phyloP scores from a whole-genome alignment of 257 asterid species.

The Craterostigma plantagineum region DNA sequence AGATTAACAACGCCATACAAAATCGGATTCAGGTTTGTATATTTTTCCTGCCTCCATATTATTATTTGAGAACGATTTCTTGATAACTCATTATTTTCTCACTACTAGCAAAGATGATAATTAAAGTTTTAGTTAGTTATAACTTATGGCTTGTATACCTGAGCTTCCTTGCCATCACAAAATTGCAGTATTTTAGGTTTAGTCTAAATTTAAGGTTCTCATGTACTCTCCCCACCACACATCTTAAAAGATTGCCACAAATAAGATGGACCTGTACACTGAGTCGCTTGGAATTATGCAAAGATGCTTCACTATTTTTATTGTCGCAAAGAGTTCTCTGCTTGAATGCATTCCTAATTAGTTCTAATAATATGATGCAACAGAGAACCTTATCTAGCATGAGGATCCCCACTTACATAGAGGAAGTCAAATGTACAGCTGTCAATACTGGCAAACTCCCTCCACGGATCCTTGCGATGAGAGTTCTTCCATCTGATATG shows the following conservation, averaged over 20 bases:
- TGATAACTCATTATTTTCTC: constrained; percentile 4
- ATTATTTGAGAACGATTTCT: background rate
- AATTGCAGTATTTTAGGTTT: too few relatives aligned
- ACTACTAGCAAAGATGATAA: background rate
- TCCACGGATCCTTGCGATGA: constrained; percentile 74
- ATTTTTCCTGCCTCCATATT: background rate
- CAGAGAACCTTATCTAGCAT: constrained; percentile 66
- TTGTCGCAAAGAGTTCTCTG: background rate
- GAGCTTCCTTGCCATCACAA: too few relatives aligned
- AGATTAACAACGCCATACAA: constrained; percentile 32
- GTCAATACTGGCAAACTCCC: constrained; percentile 77
- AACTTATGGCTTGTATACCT: too few relatives aligned
- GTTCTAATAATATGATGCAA: constrained; percentile 10
- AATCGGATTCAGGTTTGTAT: constrained; percentile 61
- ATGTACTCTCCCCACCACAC: too few relatives aligned
- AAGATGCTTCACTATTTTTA: too few relatives aligned
- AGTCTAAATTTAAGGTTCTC: too few relatives aligned
- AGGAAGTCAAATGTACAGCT: constrained; percentile 67
- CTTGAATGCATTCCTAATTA: constrained; percentile 10
- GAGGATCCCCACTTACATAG: constrained; percentile 72
- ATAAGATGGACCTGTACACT: too few relatives aligned
- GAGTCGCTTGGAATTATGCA: too few relatives aligned
- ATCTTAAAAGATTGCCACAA: too few relatives aligned
- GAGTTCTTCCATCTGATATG: constrained; percentile 78
- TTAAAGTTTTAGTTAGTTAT: too few relatives aligned